phyloP scores from a whole-genome alignment of 495 filamentous ascomycete species.

The Tuber aestivum region DNA sequence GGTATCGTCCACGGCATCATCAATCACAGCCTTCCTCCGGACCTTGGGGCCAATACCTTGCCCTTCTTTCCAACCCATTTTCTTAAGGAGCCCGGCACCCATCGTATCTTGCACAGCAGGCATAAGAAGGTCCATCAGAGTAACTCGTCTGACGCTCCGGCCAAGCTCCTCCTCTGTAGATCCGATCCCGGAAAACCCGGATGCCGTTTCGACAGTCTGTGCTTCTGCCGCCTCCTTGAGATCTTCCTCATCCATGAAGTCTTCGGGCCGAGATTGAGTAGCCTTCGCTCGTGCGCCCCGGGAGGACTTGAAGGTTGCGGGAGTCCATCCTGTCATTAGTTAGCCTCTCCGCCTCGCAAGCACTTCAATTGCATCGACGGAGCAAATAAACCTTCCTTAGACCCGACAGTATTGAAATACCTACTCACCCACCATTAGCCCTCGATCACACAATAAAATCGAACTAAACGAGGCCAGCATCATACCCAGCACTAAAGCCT shows the following conservation, averaged over 20 bases:
- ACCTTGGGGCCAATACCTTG: conserved; percentile 89
- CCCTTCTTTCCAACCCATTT: conserved; percentile 94
- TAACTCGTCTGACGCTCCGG: conserved; percentile 47
- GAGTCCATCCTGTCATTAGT: conserved; percentile 62
- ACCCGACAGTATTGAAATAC: conserved; percentile 96
- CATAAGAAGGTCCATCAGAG: conserved; percentile 70
- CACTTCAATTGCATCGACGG: not conserved
- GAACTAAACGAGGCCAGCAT: conserved; percentile 10
- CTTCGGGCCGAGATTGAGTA: conserved; percentile 61
- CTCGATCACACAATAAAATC: not conserved
- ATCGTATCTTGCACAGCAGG: conserved; percentile 71
- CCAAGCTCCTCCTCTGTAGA: conserved; percentile 55
- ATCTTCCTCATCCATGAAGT: conserved; percentile 99
- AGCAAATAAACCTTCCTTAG: conserved; percentile 64
- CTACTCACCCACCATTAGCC: conserved; percentile 46
- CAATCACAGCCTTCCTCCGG: conserved; percentile 63
- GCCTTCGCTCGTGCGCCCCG: conserved; percentile 71
- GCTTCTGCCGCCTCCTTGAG: conserved; percentile 78
- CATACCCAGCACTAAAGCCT: conserved; percentile 90
- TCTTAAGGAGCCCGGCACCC: conserved; percentile 78
- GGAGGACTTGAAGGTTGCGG: conserved; percentile 84
- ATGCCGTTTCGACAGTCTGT: conserved; percentile 61
- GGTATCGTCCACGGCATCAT: conserved; percentile 41
- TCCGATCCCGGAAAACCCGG: conserved; percentile 71
- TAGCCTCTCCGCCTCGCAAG: conserved; percentile 8